Conservation (phyloP, 371 early-diverging fungal genomes). For the Rhizopus sp. region DNA sequence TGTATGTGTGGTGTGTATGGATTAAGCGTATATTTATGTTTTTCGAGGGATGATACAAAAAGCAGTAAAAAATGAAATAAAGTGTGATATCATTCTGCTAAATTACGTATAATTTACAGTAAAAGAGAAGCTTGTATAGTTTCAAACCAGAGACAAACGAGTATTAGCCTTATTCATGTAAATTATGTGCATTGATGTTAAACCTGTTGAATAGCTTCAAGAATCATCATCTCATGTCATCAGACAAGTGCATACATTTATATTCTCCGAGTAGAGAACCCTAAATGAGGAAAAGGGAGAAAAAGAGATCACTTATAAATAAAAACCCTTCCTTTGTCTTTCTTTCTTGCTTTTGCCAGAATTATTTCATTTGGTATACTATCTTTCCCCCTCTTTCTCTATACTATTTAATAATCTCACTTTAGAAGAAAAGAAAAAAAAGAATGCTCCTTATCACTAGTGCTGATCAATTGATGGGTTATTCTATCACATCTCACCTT, state of each 20-base stretch:
- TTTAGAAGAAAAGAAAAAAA: slow-evolving; percentile 4
- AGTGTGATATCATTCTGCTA: too few species aligned
- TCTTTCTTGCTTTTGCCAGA: slow-evolving; percentile 16
- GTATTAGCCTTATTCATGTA: not conserved
- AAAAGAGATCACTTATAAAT: slow-evolving; percentile 12
- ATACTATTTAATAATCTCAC: not conserved
- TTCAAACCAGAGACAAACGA: not conserved
- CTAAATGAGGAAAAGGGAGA: not conserved
- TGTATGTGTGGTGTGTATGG: too few species aligned
- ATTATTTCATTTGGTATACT: not conserved
- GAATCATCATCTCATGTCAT: not conserved
- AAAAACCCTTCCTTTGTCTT: slow-evolving; percentile 42
- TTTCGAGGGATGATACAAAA: too few species aligned
- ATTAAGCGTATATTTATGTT: too few species aligned
- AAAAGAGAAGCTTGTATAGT: not conserved
- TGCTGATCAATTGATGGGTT: slow-evolving; percentile 48
- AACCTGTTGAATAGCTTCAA: not conserved
- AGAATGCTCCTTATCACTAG: slow-evolving; percentile 43
- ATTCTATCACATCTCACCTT: slow-evolving; percentile 41
- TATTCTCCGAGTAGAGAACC: not conserved
- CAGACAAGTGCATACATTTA: not conserved
- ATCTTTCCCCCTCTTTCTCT: not conserved
- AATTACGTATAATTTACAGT: too few species aligned
- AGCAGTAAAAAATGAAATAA: too few species aligned
- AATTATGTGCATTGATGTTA: too few species aligned